A percentile compares a stretch with the other conserved stretches of the same genome.
Conservation (phyloP, 306 rosid species). For the Quercus rubra region DNA sequence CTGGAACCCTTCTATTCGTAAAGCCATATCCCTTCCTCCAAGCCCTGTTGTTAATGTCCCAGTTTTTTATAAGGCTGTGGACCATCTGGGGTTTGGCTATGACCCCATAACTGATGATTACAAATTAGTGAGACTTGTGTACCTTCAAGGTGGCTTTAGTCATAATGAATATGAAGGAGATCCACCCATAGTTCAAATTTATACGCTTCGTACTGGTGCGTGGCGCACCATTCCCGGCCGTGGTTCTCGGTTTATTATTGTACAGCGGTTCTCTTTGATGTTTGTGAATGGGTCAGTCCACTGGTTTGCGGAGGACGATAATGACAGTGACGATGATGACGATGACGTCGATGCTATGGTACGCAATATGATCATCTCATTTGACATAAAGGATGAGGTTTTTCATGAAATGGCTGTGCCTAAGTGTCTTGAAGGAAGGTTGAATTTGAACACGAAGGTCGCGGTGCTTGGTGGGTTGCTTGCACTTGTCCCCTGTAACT, state of each 20-base stretch:
- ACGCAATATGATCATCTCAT: background rate
- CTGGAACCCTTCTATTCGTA: conserved; percentile 15
- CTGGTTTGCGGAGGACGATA: background rate
- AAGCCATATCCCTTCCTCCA: background rate
- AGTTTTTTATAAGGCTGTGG: background rate
- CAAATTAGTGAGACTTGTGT: conserved; percentile 11
- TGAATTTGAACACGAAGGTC: background rate
- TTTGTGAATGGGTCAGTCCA: conserved; percentile 12
- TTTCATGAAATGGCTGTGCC: background rate
- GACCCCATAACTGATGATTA: background rate
- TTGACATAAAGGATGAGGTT: background rate
- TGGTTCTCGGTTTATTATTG: background rate
- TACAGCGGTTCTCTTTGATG: background rate
- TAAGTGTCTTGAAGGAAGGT: background rate
- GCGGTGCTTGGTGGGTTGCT: background rate
- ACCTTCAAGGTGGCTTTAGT: background rate
- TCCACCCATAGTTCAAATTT: background rate
- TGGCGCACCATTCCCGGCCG: conserved; percentile 2
- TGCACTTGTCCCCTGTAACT: conserved; percentile 1
- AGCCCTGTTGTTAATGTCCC: background rate
- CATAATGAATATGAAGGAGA: too few species aligned
- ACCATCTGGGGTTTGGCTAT: conserved; percentile 13
- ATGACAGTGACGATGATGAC: too few species aligned
- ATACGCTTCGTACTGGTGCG: background rate
- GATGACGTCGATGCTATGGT: background rate